phyloP scores from a whole-genome alignment of 495 filamentous ascomycete species.

The Aspergillus campestris region DNA sequence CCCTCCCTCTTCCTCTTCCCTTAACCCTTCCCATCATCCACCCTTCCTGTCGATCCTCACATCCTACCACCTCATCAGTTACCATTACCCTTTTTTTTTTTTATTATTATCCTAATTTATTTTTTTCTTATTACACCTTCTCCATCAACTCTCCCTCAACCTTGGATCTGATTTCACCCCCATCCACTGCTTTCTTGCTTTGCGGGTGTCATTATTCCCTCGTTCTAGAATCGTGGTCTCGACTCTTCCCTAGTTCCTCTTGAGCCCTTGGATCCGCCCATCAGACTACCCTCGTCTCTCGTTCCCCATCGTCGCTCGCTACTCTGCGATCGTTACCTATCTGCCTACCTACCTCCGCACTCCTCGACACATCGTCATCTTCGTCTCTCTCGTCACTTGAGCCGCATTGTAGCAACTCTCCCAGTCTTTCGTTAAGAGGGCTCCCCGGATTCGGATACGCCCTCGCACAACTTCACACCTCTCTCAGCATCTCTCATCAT shows the following conservation, averaged over 20 bases:
- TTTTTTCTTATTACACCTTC: not conserved
- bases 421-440: not conserved
- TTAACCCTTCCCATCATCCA: not conserved
- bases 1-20: not conserved
- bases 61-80: not conserved
- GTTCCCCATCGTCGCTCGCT: no score
- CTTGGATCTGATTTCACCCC: not conserved
- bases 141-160: not conserved
- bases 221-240: no score
- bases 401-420: no score
- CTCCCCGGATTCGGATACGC: not conserved
- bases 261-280: no score
- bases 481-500: slow-evolving; percentile 17
- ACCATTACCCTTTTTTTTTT: not conserved
- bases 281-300: no score
- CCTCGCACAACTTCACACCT: not conserved
- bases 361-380: no score
- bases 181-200: not conserved
- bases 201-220: not conserved
- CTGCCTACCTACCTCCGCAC: no score
- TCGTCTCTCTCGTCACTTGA: no score
- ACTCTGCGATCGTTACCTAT: no score
- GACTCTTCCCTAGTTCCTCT: no score
- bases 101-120: not conserved
- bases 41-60: not conserved